Evolutionary conservation across 345 rosid species (phyloP).

Genomic region (Eucalyptus cloeziana): DNA sequence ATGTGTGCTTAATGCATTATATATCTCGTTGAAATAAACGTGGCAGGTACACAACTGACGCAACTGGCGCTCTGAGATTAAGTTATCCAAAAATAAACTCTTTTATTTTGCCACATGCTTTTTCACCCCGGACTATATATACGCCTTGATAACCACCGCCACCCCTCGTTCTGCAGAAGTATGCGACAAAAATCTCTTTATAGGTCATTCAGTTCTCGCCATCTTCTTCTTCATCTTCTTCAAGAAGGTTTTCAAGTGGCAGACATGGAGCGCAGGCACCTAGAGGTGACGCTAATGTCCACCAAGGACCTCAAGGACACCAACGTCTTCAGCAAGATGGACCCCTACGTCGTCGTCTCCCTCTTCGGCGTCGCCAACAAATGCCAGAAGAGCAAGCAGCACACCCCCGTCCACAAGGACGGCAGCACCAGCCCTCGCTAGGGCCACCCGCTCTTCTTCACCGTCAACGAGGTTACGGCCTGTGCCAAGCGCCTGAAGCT

Average conservation of each 20-base stretch:
- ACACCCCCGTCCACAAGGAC: constrained; percentile 36
- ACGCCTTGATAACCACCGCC: too few relatives aligned
- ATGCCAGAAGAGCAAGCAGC: constrained; percentile 7
- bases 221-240: neutral
- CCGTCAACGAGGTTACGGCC: constrained; percentile 27
- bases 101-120: too few relatives aligned
- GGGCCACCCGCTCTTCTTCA: constrained; percentile 38
- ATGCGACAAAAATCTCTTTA: too few relatives aligned
- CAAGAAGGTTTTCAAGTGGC: neutral
- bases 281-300: constrained; percentile 34
- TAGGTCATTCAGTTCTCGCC: too few relatives aligned
- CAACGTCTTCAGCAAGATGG: constrained; percentile 45
- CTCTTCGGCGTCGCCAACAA: constrained; percentile 27
- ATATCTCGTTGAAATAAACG: too few relatives aligned
- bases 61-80: too few relatives aligned
- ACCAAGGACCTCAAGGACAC: constrained; percentile 45
- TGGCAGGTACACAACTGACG: too few relatives aligned
- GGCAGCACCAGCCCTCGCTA: constrained; percentile 39
- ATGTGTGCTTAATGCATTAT: too few relatives aligned
- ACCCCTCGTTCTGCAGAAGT: too few relatives aligned
- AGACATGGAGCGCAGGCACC: constrained; percentile 41
- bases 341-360: constrained; percentile 38
- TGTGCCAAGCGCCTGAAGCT: constrained; percentile 17
- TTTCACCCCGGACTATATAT: too few relatives aligned
- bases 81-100: too few relatives aligned